Evolutionary conservation across 331 rosid genomes (phyloP), one percentile per base, ranked within the genome.

Genomic region (Spiraea crenata): DNA sequence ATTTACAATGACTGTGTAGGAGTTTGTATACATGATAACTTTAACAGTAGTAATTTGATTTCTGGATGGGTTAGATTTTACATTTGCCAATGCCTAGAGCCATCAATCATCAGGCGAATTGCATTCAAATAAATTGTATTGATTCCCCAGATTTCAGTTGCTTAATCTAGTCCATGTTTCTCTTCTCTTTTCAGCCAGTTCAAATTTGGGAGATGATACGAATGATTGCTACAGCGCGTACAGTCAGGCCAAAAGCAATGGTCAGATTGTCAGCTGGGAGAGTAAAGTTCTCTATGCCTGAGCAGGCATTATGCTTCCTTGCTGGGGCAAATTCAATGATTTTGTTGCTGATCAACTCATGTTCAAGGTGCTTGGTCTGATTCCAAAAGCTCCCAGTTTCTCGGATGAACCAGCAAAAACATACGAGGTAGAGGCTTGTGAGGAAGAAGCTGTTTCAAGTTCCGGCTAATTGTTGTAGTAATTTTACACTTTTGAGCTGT

Each of bases 231-330:
- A 89, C 97, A 0, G 96, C 99, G 0, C 97, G 99, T 12, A 87
- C 91, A 64, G 72, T 85, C 31, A 93, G 91, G 99, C 97, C 97
- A 4, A 85, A 85, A 79, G 95, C 97, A 62, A 93, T 93, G 99
- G 97, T 93, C 37, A 89, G 99, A 76, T 73, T 93, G 70, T 93
- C 99, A 3, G 99, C 99, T 0, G 97, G 99, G 37, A 83, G 99
- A 82, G 97, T 93, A 25, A 83, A 88, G 74, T 93, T 91, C 88
- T 89, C 99, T 46, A 80, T 93, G 84, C 90, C 99, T 0, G 99
- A 93, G 90, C 99, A 93, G 76, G 95, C 99, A 44, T 54, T 93
- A 56, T 93, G 99, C 70, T 93, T 93, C 79, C 96, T 93, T 54
- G 90, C 99, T 0, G 97, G 99, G 48, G 99, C 99, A 19, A 93